Evolutionary conservation across 257 asterid species (phyloP).

Genomic region (Solanum appendiculatum): DNA sequence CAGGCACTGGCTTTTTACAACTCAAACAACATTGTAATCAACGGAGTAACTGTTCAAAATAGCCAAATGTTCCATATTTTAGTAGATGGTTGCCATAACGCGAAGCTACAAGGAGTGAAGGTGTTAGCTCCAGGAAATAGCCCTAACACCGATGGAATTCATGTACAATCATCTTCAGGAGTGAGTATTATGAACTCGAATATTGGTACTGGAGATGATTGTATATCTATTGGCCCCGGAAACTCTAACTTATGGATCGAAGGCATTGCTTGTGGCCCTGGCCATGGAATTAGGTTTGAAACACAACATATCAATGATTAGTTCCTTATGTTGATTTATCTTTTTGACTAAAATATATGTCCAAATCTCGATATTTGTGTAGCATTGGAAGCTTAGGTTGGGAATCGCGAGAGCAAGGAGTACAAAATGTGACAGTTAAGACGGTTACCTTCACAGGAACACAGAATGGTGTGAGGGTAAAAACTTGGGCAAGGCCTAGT

Average conservation of each 20-base stretch:
- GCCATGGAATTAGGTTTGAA: slow-evolving; percentile 25
- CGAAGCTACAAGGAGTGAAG: slow-evolving; percentile 8
- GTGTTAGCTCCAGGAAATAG: slow-evolving; percentile 13
- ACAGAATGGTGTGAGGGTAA: slow-evolving; percentile 7
- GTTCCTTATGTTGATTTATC: no score
- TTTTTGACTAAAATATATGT: background rate
- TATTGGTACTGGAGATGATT: slow-evolving; percentile 26
- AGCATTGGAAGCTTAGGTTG: slow-evolving; percentile 16
- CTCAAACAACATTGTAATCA: slow-evolving; percentile 13
- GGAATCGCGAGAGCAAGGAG: background rate
- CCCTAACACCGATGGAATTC: slow-evolving; percentile 28
- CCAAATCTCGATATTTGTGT: background rate
- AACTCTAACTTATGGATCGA: slow-evolving; percentile 14
- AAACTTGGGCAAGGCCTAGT: slow-evolving; percentile 13
- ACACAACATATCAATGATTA: background rate
- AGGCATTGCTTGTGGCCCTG: slow-evolving; percentile 18
- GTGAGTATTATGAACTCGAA: slow-evolving; percentile 8
- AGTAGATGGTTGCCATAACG: slow-evolving; percentile 12
- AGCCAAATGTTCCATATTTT: slow-evolving; percentile 23
- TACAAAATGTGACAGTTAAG: slow-evolving; percentile 5
- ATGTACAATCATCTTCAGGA: slow-evolving; percentile 17
- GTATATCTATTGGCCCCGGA: slow-evolving; percentile 25
- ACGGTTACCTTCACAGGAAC: background rate
- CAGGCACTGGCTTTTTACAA: slow-evolving; percentile 20
- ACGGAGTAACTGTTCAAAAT: slow-evolving; percentile 11